These are phyloP conservation scores for Cutaneotrichosporon arboriforme DNA, from an alignment of 1,284 basidiomycete species.

Conservation along the genomic window DNA sequence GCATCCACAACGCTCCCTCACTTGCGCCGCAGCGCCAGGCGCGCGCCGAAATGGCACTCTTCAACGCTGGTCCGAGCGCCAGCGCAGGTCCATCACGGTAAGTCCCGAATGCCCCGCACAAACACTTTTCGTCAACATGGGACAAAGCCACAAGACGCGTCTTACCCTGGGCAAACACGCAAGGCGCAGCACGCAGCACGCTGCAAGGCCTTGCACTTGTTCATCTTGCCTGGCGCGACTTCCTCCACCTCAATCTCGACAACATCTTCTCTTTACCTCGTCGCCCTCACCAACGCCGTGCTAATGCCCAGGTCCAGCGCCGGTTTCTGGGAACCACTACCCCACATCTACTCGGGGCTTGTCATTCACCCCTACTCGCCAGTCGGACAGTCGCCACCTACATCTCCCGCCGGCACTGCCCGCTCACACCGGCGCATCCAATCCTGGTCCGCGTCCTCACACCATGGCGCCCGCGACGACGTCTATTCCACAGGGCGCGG, in stretches of 20 bases:
- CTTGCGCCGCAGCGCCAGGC: not conserved
- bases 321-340: slow-evolving; percentile 41
- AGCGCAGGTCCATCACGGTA: slow-evolving; percentile 13
- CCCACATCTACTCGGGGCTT: slow-evolving; percentile 42
- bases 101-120: not conserved
- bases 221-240: no score
- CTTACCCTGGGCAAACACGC: no score
- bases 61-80: slow-evolving; percentile 9
- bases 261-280: not conserved
- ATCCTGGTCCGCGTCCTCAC: slow-evolving; percentile 28
- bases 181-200: no score
- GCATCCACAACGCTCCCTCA: not conserved
- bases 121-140: not conserved
- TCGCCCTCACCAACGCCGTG: not conserved
- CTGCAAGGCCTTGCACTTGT: no score
- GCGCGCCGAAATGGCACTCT: slow-evolving; percentile 4
- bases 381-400: slow-evolving; percentile 21
- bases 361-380: slow-evolving; percentile 40
- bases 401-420: slow-evolving; percentile 13
- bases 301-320: slow-evolving; percentile 12
- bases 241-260: not conserved
- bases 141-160: not conserved
- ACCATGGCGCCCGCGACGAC: slow-evolving; percentile 6
- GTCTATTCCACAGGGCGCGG: slow-evolving; percentile 16
- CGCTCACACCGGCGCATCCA: slow-evolving; percentile 18